Evolutionary conservation across 2,329 filamentous ascomycete genomes (phyloP).

Genomic region (Leptosphaerulina australis): DNA sequence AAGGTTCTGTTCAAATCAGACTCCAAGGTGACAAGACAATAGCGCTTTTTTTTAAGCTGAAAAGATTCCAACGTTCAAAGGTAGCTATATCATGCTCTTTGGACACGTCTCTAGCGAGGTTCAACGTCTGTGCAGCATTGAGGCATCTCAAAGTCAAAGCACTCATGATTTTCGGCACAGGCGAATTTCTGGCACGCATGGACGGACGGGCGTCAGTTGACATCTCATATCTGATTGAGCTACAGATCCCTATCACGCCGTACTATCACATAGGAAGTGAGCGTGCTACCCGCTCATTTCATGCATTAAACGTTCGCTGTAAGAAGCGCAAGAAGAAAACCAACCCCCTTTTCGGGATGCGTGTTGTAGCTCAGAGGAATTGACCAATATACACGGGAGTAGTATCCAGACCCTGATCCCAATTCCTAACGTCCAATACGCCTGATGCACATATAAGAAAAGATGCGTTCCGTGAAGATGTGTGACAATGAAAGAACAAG

Average conservation of each 20-base stretch:
- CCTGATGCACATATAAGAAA: conserved; percentile 25
- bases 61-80: no score
- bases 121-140: no score
- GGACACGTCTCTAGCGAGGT: no score
- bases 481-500: conserved; percentile 28
- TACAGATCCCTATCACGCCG: conserved; percentile 13
- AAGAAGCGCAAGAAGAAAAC: conserved; percentile 13
- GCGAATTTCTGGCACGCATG: no score
- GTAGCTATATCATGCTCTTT: no score
- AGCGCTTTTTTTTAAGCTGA: no score
- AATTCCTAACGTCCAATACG: conserved; percentile 21
- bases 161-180: no score
- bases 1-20: no score
- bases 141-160: no score
- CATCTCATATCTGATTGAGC: conserved; percentile 21
- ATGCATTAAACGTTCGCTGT: conserved; percentile 19
- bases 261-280: conserved; percentile 14
- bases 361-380: conserved; percentile 13
- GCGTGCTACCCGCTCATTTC: conserved; percentile 8
- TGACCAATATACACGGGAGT: conserved; percentile 30
- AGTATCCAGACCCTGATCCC: conserved; percentile 32
- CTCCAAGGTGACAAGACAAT: no score
- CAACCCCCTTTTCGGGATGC: conserved; percentile 8
- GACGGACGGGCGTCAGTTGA: no score
- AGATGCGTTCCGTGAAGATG: conserved; percentile 20